Evolutionary conservation across 1,284 basidiomycete genomes (phyloP), one percentile per base, ranked within the genome.

Genomic region (Tilletia caries): DNA sequence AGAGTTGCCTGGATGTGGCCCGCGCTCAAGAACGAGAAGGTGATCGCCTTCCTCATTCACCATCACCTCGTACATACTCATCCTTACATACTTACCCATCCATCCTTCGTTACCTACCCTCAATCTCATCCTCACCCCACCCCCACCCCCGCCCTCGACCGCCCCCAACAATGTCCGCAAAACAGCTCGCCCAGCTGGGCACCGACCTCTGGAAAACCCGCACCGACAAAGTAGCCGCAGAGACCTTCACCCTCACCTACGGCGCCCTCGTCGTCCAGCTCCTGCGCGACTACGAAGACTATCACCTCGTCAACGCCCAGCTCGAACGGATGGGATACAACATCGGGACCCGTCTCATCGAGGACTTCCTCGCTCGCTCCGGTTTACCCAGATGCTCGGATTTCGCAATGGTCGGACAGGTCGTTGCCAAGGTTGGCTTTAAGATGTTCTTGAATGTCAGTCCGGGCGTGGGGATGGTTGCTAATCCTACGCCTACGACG

Each of bases 201-300:
- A 81, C 82, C 60, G 81, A 83, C 46, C 67, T 79, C 8, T 83
- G 81, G 81, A 80, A 79, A 75, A 83, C 83, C 62, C 69, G 75
- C 52, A 76, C 80, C 27, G 80, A 82, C n/a, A 84, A 83, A 70
- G 75, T 84, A 76, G 98, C 96, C 84, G 92, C 93, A 78, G 96
- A 99, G 85, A 88, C 98, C 25, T 98, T 99, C 84, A 91, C 95
- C 2, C 85, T 98, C 72, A 98, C 95, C 29, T 99, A 99, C 79
- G 96, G 96, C 66, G 93, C 95, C 20, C 88, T 98, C 64, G 96
- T 99, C 65, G 93, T 98, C 44, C 96, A 99, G 86, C 89, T 99
- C 72, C 93, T 98, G 77, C 95, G 98, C 83, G 96, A 99, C 85
- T 98, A 98, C 81, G 95, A 99, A 82, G 95, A 98, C 86, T 98